Evolutionary conservation across 768 basidiomycete species (phyloP).

Genomic region (Paxillus ammoniavirescens): DNA sequence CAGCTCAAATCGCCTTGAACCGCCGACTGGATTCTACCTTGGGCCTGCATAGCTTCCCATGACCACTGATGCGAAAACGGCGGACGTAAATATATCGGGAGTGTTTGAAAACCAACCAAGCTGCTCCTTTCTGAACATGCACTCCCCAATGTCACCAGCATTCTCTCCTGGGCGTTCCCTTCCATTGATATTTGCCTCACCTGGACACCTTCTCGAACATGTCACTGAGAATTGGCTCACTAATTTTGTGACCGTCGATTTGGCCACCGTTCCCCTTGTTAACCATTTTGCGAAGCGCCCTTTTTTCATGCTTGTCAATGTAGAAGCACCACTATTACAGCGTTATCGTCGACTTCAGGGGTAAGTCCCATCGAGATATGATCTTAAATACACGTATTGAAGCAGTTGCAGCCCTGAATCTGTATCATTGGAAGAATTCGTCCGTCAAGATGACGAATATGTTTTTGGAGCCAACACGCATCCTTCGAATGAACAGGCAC

Average conservation of each 20-base stretch:
- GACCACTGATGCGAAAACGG: background rate
- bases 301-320: slow-evolving; percentile 80
- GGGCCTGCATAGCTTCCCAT: slow-evolving; percentile 8
- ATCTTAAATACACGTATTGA: slow-evolving; percentile 6
- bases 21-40: background rate
- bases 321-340: slow-evolving; percentile 78
- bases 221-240: slow-evolving; percentile 80
- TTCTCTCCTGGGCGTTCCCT: slow-evolving; percentile 21
- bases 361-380: slow-evolving; percentile 32
- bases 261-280: slow-evolving; percentile 54
- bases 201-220: slow-evolving; percentile 60
- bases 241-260: slow-evolving; percentile 79
- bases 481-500: slow-evolving; percentile 8
- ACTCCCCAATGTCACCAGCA: slow-evolving; percentile 15
- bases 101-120: slow-evolving; percentile 2
- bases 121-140: slow-evolving; percentile 21
- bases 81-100: background rate
- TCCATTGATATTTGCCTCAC: slow-evolving; percentile 38
- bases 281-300: slow-evolving; percentile 79
- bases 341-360: slow-evolving; percentile 61
- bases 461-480: slow-evolving; percentile 50
- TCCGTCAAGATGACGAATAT: slow-evolving; percentile 65
- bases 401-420: slow-evolving; percentile 13
- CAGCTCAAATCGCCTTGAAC: background rate
- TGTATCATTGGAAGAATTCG: slow-evolving; percentile 67